Conservation (phyloP, 2,329 filamentous ascomycete genomes). For the Trichoderma koningiopsis region DNA sequence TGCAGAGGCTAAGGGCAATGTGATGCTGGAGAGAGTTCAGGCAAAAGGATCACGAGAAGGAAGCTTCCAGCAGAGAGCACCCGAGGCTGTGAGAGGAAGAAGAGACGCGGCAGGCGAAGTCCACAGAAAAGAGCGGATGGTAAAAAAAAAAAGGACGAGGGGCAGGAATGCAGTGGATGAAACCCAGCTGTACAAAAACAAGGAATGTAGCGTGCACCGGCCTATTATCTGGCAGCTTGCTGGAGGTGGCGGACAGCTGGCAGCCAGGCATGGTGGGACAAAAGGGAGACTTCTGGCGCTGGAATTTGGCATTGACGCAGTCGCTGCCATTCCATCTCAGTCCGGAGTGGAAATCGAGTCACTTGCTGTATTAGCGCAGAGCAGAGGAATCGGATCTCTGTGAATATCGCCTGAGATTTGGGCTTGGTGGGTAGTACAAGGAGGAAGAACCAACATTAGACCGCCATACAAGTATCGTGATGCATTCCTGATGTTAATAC, state of each 20-base stretch:
- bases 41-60: slow-evolving; percentile 10
- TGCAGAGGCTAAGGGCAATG: neutral
- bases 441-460: neutral
- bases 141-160: neutral
- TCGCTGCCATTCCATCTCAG: slow-evolving; percentile 15
- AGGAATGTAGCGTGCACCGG: slow-evolving; percentile 32
- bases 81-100: slow-evolving; percentile 12
- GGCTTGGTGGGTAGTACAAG: neutral
- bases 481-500: slow-evolving; percentile 27
- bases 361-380: neutral
- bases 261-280: neutral
- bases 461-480: slow-evolving; percentile 1
- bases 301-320: slow-evolving; percentile 24
- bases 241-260: slow-evolving; percentile 20
- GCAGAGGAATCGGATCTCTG: neutral
- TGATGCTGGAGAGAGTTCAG: neutral
- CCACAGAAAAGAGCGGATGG: slow-evolving; percentile 21
- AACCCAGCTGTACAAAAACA: slow-evolving; percentile 7
- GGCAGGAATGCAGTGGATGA: slow-evolving; percentile 22
- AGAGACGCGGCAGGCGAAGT: slow-evolving; percentile 20
- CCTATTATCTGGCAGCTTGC: slow-evolving; percentile 24
- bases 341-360: neutral
- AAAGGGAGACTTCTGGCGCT: slow-evolving; percentile 25
- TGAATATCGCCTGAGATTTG: neutral
- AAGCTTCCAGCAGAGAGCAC: slow-evolving; percentile 5